Evolutionary conservation across 73 alveolate genomes (phyloP).

Genomic region (Stentor roeselii): DNA sequence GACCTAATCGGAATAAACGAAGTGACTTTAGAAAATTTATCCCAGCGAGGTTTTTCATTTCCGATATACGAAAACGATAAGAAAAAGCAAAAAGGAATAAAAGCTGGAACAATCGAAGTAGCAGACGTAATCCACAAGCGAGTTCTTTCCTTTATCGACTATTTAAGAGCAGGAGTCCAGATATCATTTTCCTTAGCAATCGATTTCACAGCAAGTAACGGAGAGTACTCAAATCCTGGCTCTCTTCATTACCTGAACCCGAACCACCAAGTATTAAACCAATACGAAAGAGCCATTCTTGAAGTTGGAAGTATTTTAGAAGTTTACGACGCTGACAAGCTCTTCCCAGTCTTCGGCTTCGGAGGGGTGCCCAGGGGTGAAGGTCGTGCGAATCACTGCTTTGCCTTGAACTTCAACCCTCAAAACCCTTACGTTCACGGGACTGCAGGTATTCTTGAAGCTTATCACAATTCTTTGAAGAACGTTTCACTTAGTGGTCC

Average conservation of each 20-base stretch:
- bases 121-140: neutral
- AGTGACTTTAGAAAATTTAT: neutral
- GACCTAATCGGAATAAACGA: neutral
- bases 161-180: slow-evolving; percentile 72
- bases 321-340: slow-evolving; percentile 72
- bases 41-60: neutral
- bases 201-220: slow-evolving; percentile 92
- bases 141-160: slow-evolving; percentile 44
- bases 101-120: slow-evolving; percentile 20
- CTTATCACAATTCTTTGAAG: slow-evolving; percentile 51
- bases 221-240: slow-evolving; percentile 49
- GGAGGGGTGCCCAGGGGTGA: slow-evolving; percentile 83
- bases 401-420: slow-evolving; percentile 68
- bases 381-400: slow-evolving; percentile 75
- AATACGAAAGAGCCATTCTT: slow-evolving; percentile 78
- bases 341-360: slow-evolving; percentile 89
- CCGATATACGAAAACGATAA: slow-evolving; percentile 2
- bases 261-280: slow-evolving; percentile 33
- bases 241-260: slow-evolving; percentile 60
- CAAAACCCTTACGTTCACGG: slow-evolving; percentile 65
- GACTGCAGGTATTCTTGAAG: slow-evolving; percentile 47
- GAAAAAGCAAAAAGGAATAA: neutral
- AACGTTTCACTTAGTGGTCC: slow-evolving; percentile 46
- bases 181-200: slow-evolving; percentile 73
- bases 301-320: slow-evolving; percentile 71